phyloP scores from a whole-genome alignment of 73 alveolate genomes.

The Uronychia setigera region DNA sequence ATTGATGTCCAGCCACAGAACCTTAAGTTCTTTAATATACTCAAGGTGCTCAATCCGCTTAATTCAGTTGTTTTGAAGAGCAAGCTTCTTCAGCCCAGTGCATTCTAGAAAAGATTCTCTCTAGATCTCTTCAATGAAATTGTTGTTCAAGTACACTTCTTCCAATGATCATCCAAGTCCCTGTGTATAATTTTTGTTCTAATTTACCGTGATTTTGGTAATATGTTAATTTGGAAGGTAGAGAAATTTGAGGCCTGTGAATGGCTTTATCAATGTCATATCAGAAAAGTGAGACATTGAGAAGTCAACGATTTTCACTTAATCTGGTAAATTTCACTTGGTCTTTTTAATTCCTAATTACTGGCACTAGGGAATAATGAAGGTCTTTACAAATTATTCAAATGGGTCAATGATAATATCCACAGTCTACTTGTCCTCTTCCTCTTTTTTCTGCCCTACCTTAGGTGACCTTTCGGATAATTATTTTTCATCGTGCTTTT shows the following conservation, averaged over 20 bases:
- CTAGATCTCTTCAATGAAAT: slow-evolving; percentile 27
- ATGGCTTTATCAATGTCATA: background rate
- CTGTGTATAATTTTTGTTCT: background rate
- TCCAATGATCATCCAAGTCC: slow-evolving; percentile 55
- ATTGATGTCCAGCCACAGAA: slow-evolving; percentile 65
- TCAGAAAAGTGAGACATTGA: slow-evolving; percentile 7
- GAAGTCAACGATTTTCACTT: background rate
- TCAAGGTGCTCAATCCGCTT: slow-evolving; percentile 84
- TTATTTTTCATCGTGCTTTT: too few species aligned
- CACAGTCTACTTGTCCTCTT: background rate
- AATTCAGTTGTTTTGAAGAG: slow-evolving; percentile 60
- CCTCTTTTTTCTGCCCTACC: too few species aligned
- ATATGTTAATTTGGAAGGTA: background rate
- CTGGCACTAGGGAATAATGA: background rate
- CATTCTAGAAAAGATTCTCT: slow-evolving; percentile 22
- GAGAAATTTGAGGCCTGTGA: background rate
- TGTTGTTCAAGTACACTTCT: slow-evolving; percentile 54
- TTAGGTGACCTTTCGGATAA: too few species aligned
- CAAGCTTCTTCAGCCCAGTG: slow-evolving; percentile 28
- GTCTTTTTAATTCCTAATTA: background rate
- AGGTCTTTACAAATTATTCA: background rate
- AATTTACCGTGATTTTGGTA: background rate
- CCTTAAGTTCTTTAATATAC: slow-evolving; percentile 68
- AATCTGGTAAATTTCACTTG: background rate
- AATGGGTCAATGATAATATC: background rate